Evolutionary conservation across 345 rosid species (phyloP).

Genomic region (Odontarrhena argentea): DNA sequence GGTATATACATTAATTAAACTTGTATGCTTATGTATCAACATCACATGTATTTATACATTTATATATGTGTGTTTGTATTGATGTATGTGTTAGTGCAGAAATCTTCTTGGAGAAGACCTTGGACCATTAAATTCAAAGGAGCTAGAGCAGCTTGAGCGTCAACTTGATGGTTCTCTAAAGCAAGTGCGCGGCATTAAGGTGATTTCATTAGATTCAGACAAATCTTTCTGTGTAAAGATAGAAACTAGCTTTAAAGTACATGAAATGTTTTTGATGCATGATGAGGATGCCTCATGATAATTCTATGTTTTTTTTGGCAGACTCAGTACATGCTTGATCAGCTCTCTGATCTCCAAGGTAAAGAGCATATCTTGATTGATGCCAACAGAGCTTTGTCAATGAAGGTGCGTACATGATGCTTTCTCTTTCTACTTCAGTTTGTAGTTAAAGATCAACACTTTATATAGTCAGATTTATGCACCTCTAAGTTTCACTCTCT

Average conservation of each 20-base stretch:
- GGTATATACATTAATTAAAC: constrained; percentile 21
- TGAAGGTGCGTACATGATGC: constrained; percentile 55
- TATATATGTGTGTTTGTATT: constrained; percentile 3
- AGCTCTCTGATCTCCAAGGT: constrained; percentile 85
- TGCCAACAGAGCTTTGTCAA: constrained; percentile 78
- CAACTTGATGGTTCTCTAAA: constrained; percentile 80
- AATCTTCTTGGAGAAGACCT: constrained; percentile 96
- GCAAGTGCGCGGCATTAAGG: constrained; percentile 92
- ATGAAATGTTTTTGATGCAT: neutral
- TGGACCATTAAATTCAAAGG: constrained; percentile 84
- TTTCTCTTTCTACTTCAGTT: no score
- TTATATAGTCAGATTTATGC: neutral
- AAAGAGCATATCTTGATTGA: constrained; percentile 86
- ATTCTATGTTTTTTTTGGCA: constrained; percentile 35
- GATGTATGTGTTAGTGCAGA: constrained; percentile 42
- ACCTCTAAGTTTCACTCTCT: neutral
- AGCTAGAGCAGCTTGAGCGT: constrained; percentile 95
- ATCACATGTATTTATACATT: neutral
- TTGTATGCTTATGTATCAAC: neutral
- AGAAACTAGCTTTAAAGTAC: neutral
- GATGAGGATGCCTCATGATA: constrained; percentile 3
- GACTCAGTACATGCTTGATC: constrained; percentile 96
- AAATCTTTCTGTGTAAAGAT: neutral
- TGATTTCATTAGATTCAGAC: constrained; percentile 27
- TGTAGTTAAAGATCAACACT: neutral